Conservation (phyloP, 2,329 filamentous ascomycete species). For the Clonostachys byssicola region DNA sequence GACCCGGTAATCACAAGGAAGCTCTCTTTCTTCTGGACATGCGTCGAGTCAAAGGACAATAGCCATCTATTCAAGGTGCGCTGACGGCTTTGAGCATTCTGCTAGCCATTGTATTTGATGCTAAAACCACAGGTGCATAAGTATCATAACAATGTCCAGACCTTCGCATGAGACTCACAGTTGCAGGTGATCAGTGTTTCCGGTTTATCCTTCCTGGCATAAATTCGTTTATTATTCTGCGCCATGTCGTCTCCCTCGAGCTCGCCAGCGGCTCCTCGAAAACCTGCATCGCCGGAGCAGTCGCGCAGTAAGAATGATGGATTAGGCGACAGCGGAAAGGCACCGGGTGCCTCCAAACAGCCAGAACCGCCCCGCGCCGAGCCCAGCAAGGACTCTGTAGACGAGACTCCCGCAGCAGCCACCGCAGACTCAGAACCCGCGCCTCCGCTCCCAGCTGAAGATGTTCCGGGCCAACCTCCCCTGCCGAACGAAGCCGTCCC, state of each 20-base stretch:
- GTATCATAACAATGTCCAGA: slow-evolving; percentile 21
- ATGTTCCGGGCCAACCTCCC: slow-evolving; percentile 17
- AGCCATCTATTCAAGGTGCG: too few relatives aligned
- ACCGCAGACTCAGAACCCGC: not conserved
- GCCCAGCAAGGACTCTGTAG: not conserved
- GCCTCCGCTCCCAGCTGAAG: not conserved
- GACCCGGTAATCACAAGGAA: too few relatives aligned
- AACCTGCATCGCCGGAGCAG: too few relatives aligned
- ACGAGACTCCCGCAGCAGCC: not conserved
- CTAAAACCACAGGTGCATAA: slow-evolving; percentile 24
- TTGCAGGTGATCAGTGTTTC: slow-evolving; percentile 23
- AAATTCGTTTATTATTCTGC: not conserved
- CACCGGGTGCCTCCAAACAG: not conserved
- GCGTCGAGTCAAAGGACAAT: too few relatives aligned
- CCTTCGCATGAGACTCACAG: slow-evolving; percentile 28
- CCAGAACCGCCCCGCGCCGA: not conserved
- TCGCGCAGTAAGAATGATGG: too few relatives aligned
- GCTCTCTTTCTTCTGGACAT: too few relatives aligned
- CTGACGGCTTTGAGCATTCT: too few relatives aligned
- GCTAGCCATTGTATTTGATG: too few relatives aligned
- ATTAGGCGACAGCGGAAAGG: too few relatives aligned
- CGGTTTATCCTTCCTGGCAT: slow-evolving; percentile 7
- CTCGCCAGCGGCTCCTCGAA: not conserved
- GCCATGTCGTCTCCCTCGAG: slow-evolving; percentile 11
- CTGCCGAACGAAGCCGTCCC: slow-evolving; percentile 25